A percentile compares a stretch with the other conserved stretches of the same genome.
Evolutionary conservation across 2,329 filamentous ascomycete species (phyloP).

Genomic region (Stachybotrys elegans): DNA sequence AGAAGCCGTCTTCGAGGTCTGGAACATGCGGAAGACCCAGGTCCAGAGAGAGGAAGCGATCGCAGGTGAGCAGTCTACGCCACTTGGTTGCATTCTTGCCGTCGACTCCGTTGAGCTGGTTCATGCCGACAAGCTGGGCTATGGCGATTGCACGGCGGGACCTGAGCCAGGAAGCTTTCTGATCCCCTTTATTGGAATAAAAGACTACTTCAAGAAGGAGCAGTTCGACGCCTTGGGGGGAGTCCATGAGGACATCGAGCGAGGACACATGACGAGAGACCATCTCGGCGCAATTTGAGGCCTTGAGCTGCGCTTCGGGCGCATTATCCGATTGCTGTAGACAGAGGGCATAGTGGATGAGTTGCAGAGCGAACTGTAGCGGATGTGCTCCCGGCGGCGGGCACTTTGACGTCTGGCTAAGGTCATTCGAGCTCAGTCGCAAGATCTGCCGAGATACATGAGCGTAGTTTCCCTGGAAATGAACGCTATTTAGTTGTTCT

Average conservation of each 20-base stretch:
- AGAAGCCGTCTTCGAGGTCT: not conserved
- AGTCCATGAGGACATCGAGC: not conserved
- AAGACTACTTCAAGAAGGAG: not conserved
- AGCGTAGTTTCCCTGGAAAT: not conserved
- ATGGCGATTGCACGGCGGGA: not conserved
- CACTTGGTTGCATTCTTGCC: not conserved
- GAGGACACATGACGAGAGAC: not conserved
- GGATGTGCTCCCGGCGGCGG: not conserved
- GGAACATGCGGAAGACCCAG: not conserved
- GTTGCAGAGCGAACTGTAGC: not conserved
- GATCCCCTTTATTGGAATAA: not conserved
- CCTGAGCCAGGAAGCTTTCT: not conserved
- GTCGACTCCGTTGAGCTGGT: not conserved
- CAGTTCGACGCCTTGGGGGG: not conserved
- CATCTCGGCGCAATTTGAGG: not conserved
- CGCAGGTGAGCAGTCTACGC: not conserved
- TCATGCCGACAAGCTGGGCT: not conserved
- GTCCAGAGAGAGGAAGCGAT: not conserved
- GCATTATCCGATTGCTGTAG: not conserved
- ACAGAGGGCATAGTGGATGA: not conserved
- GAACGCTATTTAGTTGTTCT: not conserved
- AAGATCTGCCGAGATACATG: not conserved
- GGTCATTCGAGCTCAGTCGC: not conserved
- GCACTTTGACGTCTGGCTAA: not conserved
- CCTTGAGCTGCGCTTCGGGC: no score